Percentiles rank a stretch among this genome's conserved stretches.
Conservation (phyloP, 2,329 filamentous ascomycete species). For the Colletotrichum eleusines region DNA sequence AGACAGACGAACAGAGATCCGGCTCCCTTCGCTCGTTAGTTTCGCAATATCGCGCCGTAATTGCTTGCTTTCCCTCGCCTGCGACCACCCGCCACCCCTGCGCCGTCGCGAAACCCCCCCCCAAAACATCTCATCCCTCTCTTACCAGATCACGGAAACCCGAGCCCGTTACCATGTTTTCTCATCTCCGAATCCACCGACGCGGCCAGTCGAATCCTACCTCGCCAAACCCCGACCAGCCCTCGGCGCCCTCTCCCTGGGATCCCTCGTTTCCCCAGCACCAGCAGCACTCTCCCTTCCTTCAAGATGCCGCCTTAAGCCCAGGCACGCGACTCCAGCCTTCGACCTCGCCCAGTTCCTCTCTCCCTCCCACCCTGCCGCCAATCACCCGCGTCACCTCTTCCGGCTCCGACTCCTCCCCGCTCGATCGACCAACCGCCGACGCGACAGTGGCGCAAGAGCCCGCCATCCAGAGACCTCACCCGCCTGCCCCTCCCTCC, state of each 20-base stretch:
- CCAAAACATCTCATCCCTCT: constrained; percentile 11
- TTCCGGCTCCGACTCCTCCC: constrained; percentile 48
- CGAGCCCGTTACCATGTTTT: constrained; percentile 56
- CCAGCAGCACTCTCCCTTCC: constrained; percentile 55
- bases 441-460: constrained; percentile 38
- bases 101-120: constrained; percentile 9
- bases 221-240: constrained; percentile 64
- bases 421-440: constrained; percentile 38
- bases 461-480: constrained; percentile 37
- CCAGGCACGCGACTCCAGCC: constrained; percentile 53
- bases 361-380: constrained; percentile 62
- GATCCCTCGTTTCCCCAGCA: constrained; percentile 49
- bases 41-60: constrained; percentile 5
- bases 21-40: constrained; percentile 31
- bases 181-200: constrained; percentile 69
- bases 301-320: constrained; percentile 54
- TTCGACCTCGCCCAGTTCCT: constrained; percentile 49
- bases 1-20: constrained; percentile 4
- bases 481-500: constrained; percentile 46
- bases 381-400: constrained; percentile 64
- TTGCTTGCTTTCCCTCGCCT: constrained; percentile 29
- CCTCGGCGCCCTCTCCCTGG: constrained; percentile 53
- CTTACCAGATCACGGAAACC: background rate
- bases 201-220: constrained; percentile 67
- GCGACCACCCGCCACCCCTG: constrained; percentile 37